Evolutionary conservation across 2,329 filamentous ascomycete species (phyloP).

Genomic region (Ilyonectria mors-panacis): DNA sequence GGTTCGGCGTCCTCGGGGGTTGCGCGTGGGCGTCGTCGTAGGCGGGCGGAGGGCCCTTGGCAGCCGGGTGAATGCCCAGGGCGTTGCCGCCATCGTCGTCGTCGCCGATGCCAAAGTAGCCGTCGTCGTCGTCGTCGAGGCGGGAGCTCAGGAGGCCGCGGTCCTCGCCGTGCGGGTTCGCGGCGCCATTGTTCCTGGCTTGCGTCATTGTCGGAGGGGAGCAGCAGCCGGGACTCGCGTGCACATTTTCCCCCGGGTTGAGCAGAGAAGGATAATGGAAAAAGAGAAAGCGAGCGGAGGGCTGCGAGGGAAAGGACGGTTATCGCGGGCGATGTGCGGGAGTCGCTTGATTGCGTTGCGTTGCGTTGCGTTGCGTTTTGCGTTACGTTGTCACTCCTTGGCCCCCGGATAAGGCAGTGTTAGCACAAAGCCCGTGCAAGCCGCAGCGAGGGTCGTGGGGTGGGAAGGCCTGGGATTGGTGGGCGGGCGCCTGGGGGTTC

Average conservation of each 20-base stretch:
- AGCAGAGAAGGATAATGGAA: neutral
- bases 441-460: constrained; percentile 27
- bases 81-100: constrained; percentile 35
- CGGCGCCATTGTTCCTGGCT: constrained; percentile 50
- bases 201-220: constrained; percentile 51
- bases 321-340: constrained; percentile 1
- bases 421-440: constrained; percentile 4
- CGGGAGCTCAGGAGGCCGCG: constrained; percentile 49
- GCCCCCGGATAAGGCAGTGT: constrained; percentile 43
- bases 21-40: constrained; percentile 30
- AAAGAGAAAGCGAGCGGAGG: neutral
- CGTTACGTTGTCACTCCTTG: constrained; percentile 32
- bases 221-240: constrained; percentile 42
- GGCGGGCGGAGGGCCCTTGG: constrained; percentile 33
- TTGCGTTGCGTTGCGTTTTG: constrained; percentile 30
- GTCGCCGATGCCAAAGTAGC: constrained; percentile 46
- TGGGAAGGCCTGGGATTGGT: constrained; percentile 44
- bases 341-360: constrained; percentile 12
- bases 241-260: constrained; percentile 43
- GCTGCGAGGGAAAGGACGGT: neutral
- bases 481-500: too few relatives aligned
- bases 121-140: constrained; percentile 44
- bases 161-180: constrained; percentile 52
- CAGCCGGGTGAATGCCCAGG: constrained; percentile 31
- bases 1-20: constrained; percentile 68